Evolutionary conservation across 1,284 basidiomycete species (phyloP), one percentile per base, ranked within the genome.

Genomic region (Ceratobasidium sp.): DNA sequence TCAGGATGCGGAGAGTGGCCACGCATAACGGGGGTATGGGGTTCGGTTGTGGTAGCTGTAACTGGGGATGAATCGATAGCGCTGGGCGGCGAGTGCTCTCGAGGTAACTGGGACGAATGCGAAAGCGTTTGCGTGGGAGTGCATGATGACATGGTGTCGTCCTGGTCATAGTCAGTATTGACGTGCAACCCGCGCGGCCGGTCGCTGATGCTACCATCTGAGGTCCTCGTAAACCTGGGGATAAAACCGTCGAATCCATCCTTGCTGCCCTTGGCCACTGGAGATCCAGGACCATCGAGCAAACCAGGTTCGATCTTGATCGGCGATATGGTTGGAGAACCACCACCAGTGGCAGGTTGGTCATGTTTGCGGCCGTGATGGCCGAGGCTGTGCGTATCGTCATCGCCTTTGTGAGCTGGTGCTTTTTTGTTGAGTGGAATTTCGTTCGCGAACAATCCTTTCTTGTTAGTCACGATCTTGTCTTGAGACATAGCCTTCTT

Each of bases 121-220:
- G 62, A 64, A 5, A 56, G 17, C 20, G 62, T 65, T 59, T 66
- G 73, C 13, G 73, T 76, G 9, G 73, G 73, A 5, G 73, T 76
- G 71, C 71, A 75, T 26, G 62, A 65, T 12, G 71, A 52, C 71
- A 75, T 75, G 28, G 59, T 46, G 20, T 76, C 73, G 50, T 66
- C 71, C 23, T 61, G 71, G 28, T 62, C 73, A 50, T 46, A 48
- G 23, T 50, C 44, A 9, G 61, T 64, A 46, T 74, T 71, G 57
- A 40, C 46, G 23, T 48, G 61, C n/a, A 64, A 46, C 26, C 46
- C 46, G 20, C 54, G 69, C 10, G 44, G 54, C 2, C 69, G 69
- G 54, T 56, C 44, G 23, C 28, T 46, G n/a, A 57, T 54, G 13
- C 4, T 42, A 28, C 50, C 56, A 46, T 42, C 59, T 33, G 40